Base-by-base conservation (phyloP, 805 yeast species). In the Schizosaccharomyces lindneri region DNA sequence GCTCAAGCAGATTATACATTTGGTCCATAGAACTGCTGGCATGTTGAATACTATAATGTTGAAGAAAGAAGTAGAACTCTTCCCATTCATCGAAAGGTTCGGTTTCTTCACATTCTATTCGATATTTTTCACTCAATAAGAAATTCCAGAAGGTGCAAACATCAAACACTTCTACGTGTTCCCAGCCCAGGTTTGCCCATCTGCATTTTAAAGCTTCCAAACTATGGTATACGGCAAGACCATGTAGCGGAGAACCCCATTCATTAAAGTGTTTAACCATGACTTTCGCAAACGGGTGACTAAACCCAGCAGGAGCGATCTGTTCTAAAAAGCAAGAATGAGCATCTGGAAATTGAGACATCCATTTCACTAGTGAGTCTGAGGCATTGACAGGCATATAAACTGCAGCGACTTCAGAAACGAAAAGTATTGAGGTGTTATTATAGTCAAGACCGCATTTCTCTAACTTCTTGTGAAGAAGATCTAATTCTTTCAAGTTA, bases 81-180 rank as follows among this genome's bases (percentile, higher is more conserved):
- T 85, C 95, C 80, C 85, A 79, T 71, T 86, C 95, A 69, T 86
- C 95, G 70, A 85, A 86, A 2, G 79, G 78, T 68, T 85, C 94
- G 24, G 84, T 74, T 0, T 67, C 59, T 19, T 73, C 74, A 7
- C 86, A 75, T 51, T 70, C 68, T 0, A 62, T 55, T 65, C 78
- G 79, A 5, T 72, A 67, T 0, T 72, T 73, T 1, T 64, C 64
- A 4, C 74, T 69, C 1, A 82, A 71, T 24, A 71, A 65, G 36
- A 29, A 24, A 15, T 67, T 67, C 94, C 94, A 86, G 64, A 79
- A 77, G 41, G 78, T 78, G 62, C 77, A 73, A 65, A 86, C 71
- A 67, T 83, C 80, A 0, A 76, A 77, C n/a, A 67, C 64, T 5
- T 31, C 39, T 11, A 66, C 71, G 2, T 61, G 41, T 0, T 71